Evolutionary conservation across 2,329 filamentous ascomycete genomes (phyloP), one percentile per base, ranked within the genome.

Genomic region (Aspergillus fructus): DNA sequence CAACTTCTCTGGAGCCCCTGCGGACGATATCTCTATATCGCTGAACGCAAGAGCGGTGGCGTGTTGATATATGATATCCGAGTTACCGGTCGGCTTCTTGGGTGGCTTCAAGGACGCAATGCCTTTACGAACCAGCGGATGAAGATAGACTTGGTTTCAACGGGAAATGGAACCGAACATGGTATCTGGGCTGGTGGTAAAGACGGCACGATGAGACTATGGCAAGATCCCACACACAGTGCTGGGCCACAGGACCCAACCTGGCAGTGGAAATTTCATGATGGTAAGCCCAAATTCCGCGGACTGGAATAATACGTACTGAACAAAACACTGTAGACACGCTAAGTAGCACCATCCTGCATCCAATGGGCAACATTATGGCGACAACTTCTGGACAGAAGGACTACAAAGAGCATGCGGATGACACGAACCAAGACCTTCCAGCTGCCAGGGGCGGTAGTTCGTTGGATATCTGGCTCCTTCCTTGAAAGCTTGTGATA

Each of bases 141-240:
- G 56, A 79, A 80, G 2, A 76, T 85, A 27, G 83, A 86, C 67
- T 64, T 87, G 5, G 73, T 76, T 11, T 50, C 69, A 30, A 62
- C 66, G 59, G 47, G 71, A 51, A 46, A 70, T 19, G 65, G 66
- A 24, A 72, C 69, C 11, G 72, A 75, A 8, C 76, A 81, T 63
- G 82, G 86, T 64, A 70, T 88, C 19, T 87, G 84, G 84, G 79
- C 76, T 46, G 85, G 85, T 9, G 84, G 84, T 0, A 77, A 70
- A 1, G 85, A 88, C 73, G 85, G 85, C 0, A 64, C 63, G 17
- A 74, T 84, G 54, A 74, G 81, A 56, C 72, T 78, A 53, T 85
- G 83, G 83, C 73, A 69, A 42, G 73, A 79, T 57, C 75, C 80
- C 1, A 71, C 76, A n/a, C 62, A 67, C 40, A 64, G 62, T 19